Base-by-base conservation (phyloP, 106 monocot genomes). In the Platanthera zijinensis region DNA sequence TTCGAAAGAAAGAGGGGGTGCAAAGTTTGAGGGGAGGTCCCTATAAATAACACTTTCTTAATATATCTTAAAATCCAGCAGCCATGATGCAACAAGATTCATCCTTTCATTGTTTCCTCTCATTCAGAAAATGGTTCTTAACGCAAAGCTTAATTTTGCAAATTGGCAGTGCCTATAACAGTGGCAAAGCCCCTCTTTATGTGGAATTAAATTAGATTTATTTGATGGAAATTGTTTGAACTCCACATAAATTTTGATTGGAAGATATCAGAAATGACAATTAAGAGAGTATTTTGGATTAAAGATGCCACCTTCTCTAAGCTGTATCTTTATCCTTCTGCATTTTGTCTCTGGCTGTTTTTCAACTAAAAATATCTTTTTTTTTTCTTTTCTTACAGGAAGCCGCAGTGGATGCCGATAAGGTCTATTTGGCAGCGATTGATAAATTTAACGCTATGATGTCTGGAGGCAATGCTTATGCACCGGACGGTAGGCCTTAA, bases 381-480 rank as follows among this genome's bases (percentile, higher is more conserved):
- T 59, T 52, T 51, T 73, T 21, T 52, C 52, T 52, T 73, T 18
- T 72, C 68, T 74, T 61, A 11, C 69, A 78, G 75, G 77, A 57
- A 67, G 87, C 87, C 49, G 93, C 93, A 52, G 61, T 83, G 79
- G 96, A 96, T 80, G 96, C 96, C 54, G 96, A 96, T 79, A 90
- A 89, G 82, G 77, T 96, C 12, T 96, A 96, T 82, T 76, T 96
- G 78, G 96, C 93, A 17, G 93, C 96, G 77, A 96, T 96, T 76
- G 96, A 96, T 76, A 96, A 96, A 80, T 96, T 96, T 81, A 89
- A 89, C 84, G 89, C 93, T 22, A 90, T 93, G 83, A 74, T 85
- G 73, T 91, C 90, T 54, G 87, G 82, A 82, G 84, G 74, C 76
- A 89, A 86, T 69, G 63, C 63, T 72, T 86, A 84, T 79, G 83